These are phyloP conservation scores for Metarhizium robertsii DNA, from an alignment of 2,329 filamentous ascomycete species.

Conservation along the genomic window DNA sequence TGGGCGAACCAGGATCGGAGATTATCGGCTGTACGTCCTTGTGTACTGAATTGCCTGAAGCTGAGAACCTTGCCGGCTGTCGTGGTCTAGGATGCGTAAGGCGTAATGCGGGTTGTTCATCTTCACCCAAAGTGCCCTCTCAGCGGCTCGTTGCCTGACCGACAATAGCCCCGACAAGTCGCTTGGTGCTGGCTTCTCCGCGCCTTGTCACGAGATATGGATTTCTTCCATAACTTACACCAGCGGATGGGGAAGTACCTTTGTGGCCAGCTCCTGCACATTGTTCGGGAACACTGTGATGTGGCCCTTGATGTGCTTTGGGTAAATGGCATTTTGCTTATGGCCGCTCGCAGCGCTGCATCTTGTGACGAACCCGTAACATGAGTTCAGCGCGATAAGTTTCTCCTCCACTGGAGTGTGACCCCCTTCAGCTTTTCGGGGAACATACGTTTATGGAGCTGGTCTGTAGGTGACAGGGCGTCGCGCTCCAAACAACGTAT, in stretches of 20 bases:
- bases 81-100: too few species aligned
- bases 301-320: constrained; percentile 9
- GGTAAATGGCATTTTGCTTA: background rate
- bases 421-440: background rate
- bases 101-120: too few species aligned
- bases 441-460: too few species aligned
- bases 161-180: too few species aligned
- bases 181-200: too few species aligned
- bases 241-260: constrained; percentile 7
- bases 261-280: constrained; percentile 7
- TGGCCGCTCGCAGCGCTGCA: background rate
- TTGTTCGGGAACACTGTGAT: constrained; percentile 11
- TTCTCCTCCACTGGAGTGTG: background rate
- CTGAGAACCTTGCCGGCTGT: too few species aligned
- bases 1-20: too few species aligned
- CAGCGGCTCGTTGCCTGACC: too few species aligned
- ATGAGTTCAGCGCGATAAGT: background rate
- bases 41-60: too few species aligned
- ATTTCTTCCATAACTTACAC: constrained; percentile 7
- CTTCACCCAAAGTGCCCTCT: too few species aligned
- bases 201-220: constrained; percentile 6
- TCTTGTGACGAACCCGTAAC: constrained; percentile 3
- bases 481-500: background rate
- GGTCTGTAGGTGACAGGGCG: background rate
- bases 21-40: too few species aligned